Base-by-base conservation (phyloP, 2,329 filamentous ascomycete genomes). In the Calonectria ilicicola region DNA sequence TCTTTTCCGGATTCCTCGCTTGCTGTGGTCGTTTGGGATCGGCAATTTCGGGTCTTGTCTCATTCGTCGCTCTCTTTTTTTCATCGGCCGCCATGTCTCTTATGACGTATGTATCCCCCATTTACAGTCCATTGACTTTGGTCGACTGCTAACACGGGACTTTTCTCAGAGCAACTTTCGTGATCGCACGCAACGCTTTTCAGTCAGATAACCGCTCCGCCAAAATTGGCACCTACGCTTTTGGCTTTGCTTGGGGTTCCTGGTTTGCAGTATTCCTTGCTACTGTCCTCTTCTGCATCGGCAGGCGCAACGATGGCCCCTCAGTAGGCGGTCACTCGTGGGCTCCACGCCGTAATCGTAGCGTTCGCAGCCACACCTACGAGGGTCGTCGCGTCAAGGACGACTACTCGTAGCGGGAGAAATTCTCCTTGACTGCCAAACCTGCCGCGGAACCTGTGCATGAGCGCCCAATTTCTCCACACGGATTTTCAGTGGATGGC, bases 221-320 rank as follows among this genome's bases (percentile, higher is more conserved):
- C 35, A 83, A 81, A 14, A 82, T 97, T 44, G 94, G 94, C 66
- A 80, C 80, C 38, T 94, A 93, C 79, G 93, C 91, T 23, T 94
- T 95, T 80, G 94, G 90, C 53, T 96, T 95, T 85, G 92, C 91
- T 74, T 97, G 94, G 94, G 92, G 89, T 19, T 89, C 93, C 1
- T 91, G 92, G 84, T 90, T 89, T 12, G 89, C 89, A 67, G 89
- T 94, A 78, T 85, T 95, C 76, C 82, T 96, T 75, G 89, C 93
- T 19, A 90, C 89, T 5, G 76, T 94, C 35, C 85, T 95, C 70
- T 94, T 95, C 86, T 93, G 89, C 83, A 67, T 92, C 38, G 91
- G 91, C 65, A 89, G 90, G 32, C 86, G 90, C 46, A 85, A 87
- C 65, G 86, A 87, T 72, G 87, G 87, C 75, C 81, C 77, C n/a